Evolutionary conservation across 1,284 basidiomycete species (phyloP), one percentile per base, ranked within the genome.

Genomic region (Heliocybe sulcata): DNA sequence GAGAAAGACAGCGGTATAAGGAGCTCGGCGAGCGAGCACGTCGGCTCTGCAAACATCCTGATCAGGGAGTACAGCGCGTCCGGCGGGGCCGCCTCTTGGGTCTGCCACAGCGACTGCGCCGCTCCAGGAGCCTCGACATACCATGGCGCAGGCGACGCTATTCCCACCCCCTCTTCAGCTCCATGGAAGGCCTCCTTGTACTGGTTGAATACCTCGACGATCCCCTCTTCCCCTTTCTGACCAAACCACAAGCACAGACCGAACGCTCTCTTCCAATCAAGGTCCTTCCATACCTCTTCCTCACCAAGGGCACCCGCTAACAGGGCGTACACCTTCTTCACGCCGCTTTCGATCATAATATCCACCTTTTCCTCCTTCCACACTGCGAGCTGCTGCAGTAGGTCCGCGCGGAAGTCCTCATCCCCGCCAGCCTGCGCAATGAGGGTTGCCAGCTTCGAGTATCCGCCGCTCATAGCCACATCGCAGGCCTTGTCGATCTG

Each of bases 191-290:
- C 71, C 1, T 73, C 65, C 51, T 86, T 80, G 69, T 92, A 99
- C 1, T 78, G 73, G 12, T 77, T 70, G 58, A 94, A 84, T 0
- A 87, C 86, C 50, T 87, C 81, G 1, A 80, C 75, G 55, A 94
- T 81, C 2, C 87, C 74, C 1, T 85, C 77, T 56, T 94, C 88
- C 63, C 91, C 80, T 0, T 83, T 76, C 52, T 86, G 79, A 1
- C 84, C 87, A 68, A 89, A 98, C 97, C 97, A 99, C 14, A 99
- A 72, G 60, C 90, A 87, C 49, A 98, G 72, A 1, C 94, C 97
- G 63, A 99, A 91, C 0, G 89, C 87, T 14, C 94, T 85, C 69
- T 96, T 96, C 97, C 97, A 99, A 68, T 97, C 95, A 53, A 98
- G 72, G 0, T 83, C 89, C 54, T 84, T 76, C n/a, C 86, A 78